Base-by-base conservation (phyloP, 1,284 basidiomycete species). In the Ustilago vetiveriae region DNA sequence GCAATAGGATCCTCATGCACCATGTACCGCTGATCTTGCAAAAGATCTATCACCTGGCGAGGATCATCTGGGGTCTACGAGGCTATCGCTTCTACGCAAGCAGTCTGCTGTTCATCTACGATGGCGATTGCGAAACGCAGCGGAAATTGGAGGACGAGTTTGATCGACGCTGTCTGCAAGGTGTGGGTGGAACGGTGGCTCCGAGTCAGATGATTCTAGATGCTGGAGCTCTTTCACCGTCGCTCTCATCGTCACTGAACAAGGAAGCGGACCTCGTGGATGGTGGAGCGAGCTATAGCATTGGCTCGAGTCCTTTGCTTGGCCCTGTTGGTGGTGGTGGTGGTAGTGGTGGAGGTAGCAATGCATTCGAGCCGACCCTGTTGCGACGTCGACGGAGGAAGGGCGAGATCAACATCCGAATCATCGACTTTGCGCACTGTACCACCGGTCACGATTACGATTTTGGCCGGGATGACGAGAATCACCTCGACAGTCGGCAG, bases 341-440 rank as follows among this genome's bases (percentile, higher is more conserved):
- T 6, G 32, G 24, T 13, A 36, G 36, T 2, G 26, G 33, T n/a
- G n/a, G n/a, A n/a, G n/a, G n/a, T n/a, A n/a, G n/a, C n/a, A n/a
- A n/a, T 30, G 29, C 10, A 10, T 30, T 36, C 1, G 63, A 66
- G 27, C 39, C 57, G 22, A 53, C 52, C 0, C 29, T 47, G 13
- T 22, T 54, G 16, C 59, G 72, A 22, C 39, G 60, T 13, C 41
- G 67, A n/a, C 52, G 67, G 9, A 40, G 92, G n/a, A 67, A 63
- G 21, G 96, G 96, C 36, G 93, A 96, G 82, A 88, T 98, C 58
- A 93, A 92, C 77, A 91, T 98, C 68, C 91, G 94, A 24, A 89
- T 99, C 54, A 96, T 99, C 59, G 95, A 99, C 83, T 99, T 99
- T 84, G 96, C 95, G 7, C 95, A 98, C 82, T 98, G 95, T 58